Percentiles rank a stretch among this genome's conserved stretches.
Evolutionary conservation across 768 basidiomycete species (phyloP).

Genomic region (Hydnomerulius pinastri): DNA sequence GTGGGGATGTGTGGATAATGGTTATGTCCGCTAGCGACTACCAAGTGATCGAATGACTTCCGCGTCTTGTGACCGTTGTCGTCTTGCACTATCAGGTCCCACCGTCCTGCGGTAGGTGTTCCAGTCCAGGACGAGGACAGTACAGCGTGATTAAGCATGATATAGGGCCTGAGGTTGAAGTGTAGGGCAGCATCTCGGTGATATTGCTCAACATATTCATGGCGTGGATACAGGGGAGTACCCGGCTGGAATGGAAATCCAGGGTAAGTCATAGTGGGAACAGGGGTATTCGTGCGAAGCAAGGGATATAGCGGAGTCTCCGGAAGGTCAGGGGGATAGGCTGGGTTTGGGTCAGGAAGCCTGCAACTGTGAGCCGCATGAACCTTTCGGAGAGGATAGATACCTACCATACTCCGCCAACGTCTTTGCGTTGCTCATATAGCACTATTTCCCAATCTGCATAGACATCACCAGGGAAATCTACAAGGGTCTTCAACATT

Average conservation of each 20-base stretch:
- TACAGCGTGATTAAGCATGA: conserved; percentile 44
- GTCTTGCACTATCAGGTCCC: conserved; percentile 41
- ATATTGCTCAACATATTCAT: conserved; percentile 47
- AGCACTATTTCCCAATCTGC: conserved; percentile 47
- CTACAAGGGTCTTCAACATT: conserved; percentile 47
- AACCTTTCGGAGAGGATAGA: neutral
- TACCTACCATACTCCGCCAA: conserved; percentile 55
- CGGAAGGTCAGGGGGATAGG: conserved; percentile 46
- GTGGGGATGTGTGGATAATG: conserved; percentile 47
- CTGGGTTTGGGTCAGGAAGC: conserved; percentile 30
- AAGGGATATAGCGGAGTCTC: conserved; percentile 53
- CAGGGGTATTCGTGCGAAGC: conserved; percentile 55
- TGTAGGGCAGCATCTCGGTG: conserved; percentile 43
- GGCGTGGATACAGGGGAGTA: conserved; percentile 50
- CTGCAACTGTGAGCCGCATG: conserved; percentile 7
- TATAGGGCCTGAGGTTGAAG: conserved; percentile 38
- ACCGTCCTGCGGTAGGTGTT: conserved; percentile 34
- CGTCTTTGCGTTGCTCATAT: conserved; percentile 48
- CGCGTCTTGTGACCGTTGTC: conserved; percentile 15
- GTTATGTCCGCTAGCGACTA: conserved; percentile 54
- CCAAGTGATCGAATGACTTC: conserved; percentile 47
- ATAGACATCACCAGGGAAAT: conserved; percentile 41
- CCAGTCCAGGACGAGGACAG: conserved; percentile 43
- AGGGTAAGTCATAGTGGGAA: conserved; percentile 57
- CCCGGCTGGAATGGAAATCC: conserved; percentile 48